Evolutionary conservation across 75 land plant species (phyloP).

Genomic region (Picea sitchensis): DNA sequence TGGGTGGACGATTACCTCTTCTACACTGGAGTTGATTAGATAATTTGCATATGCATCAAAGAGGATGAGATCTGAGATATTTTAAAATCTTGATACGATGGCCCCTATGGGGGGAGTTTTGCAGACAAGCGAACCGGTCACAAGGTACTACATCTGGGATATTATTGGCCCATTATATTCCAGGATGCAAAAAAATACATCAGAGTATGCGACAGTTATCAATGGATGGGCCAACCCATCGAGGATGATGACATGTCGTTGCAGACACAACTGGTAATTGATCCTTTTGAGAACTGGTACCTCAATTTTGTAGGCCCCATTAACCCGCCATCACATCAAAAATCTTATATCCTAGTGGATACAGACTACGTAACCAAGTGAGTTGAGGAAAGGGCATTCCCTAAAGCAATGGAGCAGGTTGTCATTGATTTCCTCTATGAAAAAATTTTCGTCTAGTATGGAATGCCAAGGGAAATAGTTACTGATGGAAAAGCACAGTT

Average conservation of each 20-base stretch:
- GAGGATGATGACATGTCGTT: background rate
- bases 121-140: background rate
- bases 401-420: background rate
- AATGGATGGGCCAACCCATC: background rate
- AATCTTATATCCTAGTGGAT: background rate
- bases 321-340: background rate
- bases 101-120: background rate
- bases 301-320: background rate
- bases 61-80: background rate
- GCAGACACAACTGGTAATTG: background rate
- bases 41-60: background rate
- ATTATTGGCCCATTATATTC: background rate
- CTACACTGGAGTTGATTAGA: background rate
- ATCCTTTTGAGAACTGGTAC: background rate
- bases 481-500: background rate
- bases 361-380: background rate
- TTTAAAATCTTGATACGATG: background rate
- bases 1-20: background rate
- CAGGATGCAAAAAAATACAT: background rate
- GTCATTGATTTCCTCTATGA: background rate
- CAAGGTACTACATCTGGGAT: background rate
- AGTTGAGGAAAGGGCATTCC: background rate
- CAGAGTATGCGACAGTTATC: background rate
- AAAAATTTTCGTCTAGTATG: background rate
- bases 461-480: background rate